These are phyloP conservation scores for Mycena citricolor DNA, from an alignment of 1,284 basidiomycete species.

Conservation along the genomic window DNA sequence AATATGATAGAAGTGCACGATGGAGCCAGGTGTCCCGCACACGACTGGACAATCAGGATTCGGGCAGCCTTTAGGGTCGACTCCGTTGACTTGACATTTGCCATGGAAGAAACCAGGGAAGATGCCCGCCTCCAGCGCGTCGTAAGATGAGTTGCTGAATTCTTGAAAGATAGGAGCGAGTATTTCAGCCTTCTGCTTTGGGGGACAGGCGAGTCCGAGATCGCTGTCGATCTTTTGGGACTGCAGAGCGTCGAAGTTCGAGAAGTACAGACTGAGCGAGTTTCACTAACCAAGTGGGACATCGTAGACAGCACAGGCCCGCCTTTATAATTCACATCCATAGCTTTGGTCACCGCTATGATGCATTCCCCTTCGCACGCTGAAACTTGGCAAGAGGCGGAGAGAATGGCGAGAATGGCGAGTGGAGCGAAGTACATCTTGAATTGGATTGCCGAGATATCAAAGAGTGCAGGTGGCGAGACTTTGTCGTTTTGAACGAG, in stretches of 20 bases:
- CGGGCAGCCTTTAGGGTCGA: constrained; percentile 67
- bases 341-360: constrained; percentile 53
- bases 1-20: constrained; percentile 62
- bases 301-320: constrained; percentile 38
- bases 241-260: constrained; percentile 34
- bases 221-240: constrained; percentile 34
- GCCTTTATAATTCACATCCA: constrained; percentile 51
- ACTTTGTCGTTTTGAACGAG: too few species aligned
- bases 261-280: constrained; percentile 3
- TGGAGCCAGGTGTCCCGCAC: constrained; percentile 76
- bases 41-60: constrained; percentile 75
- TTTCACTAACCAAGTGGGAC: constrained; percentile 41
- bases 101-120: constrained; percentile 73
- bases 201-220: constrained; percentile 31
- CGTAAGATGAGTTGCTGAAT: constrained; percentile 46
- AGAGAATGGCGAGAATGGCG: constrained; percentile 26
- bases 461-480: too few species aligned
- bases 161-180: constrained; percentile 50
- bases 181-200: constrained; percentile 26
- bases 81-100: constrained; percentile 61
- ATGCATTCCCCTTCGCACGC: constrained; percentile 75
- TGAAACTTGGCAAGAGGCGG: constrained; percentile 35
- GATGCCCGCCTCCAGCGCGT: constrained; percentile 48
- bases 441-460: too few species aligned
- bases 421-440: constrained; percentile 20